phyloP scores from a whole-genome alignment of 306 rosid species.

The Prunus padus region DNA sequence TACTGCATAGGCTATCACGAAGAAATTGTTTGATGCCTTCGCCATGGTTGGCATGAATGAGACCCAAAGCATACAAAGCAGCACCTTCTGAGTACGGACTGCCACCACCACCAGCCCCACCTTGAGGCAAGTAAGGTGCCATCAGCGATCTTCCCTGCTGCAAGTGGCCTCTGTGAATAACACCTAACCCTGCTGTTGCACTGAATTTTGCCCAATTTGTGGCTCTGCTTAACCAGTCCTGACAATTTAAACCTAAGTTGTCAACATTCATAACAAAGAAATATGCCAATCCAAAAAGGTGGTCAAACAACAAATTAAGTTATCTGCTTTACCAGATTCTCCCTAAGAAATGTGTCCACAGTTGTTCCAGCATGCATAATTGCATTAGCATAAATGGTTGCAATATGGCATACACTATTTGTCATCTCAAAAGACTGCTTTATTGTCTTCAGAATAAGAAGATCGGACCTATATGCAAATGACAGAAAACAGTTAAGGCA shows the following conservation, averaged over 20 bases:
- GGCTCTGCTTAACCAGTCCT: conserved; percentile 99
- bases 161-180: conserved; percentile 91
- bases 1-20: conserved; percentile 81
- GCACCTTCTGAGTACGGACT: conserved; percentile 97
- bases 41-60: conserved; percentile 97
- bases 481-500: conserved; percentile 25
- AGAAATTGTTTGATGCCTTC: conserved; percentile 95
- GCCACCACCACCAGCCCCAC: conserved; percentile 89
- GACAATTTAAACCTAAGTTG: conserved; percentile 21
- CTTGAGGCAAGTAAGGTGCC: conserved; percentile 98
- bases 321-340: conserved; percentile 62
- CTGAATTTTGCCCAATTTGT: conserved; percentile 98
- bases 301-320: background rate
- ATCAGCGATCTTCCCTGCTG: conserved; percentile 93
- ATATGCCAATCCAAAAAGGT: conserved; percentile 4
- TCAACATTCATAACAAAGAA: conserved; percentile 15
- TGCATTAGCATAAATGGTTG: conserved; percentile 94
- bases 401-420: conserved; percentile 95
- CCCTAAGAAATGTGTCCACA: conserved; percentile 92
- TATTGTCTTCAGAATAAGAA: conserved; percentile 90
- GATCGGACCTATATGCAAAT: conserved; percentile 71
- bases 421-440: conserved; percentile 99
- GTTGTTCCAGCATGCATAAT: conserved; percentile 98
- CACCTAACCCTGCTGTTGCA: conserved; percentile 96
- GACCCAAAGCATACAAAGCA: conserved; percentile 94